Evolutionary conservation across 2,329 filamentous ascomycete species (phyloP).

Genomic region (Claviceps monticola): DNA sequence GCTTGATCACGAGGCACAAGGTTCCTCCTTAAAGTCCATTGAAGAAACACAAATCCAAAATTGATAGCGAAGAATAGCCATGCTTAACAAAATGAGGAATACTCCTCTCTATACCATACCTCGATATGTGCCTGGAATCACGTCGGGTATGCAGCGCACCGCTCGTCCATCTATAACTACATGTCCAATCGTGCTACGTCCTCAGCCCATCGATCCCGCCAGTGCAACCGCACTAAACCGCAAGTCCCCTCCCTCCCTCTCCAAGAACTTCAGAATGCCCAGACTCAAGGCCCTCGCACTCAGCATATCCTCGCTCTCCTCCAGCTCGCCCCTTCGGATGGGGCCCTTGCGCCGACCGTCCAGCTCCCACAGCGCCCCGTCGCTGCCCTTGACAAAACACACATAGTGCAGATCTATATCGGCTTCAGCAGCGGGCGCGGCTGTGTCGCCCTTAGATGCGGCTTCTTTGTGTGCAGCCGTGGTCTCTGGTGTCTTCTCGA

Average conservation of each 20-base stretch:
- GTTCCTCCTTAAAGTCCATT: no score
- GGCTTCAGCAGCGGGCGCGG: conserved; percentile 63
- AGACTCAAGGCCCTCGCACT: conserved; percentile 61
- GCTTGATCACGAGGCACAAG: no score
- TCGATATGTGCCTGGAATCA: not conserved
- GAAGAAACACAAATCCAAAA: no score
- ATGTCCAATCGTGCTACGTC: not conserved
- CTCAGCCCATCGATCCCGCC: conserved; percentile 35
- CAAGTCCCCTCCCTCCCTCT: conserved; percentile 40
- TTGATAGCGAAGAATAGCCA: no score
- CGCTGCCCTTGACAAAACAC: conserved; percentile 68
- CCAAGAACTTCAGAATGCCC: conserved; percentile 46
- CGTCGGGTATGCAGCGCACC: not conserved
- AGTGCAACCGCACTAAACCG: conserved; percentile 45
- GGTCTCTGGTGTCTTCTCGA: conserved; percentile 64
- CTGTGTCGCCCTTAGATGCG: conserved; percentile 63
- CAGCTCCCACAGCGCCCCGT: conserved; percentile 50
- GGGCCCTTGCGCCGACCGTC: conserved; percentile 46
- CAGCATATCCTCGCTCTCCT: conserved; percentile 52
- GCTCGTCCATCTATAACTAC: not conserved
- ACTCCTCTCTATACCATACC: not conserved
- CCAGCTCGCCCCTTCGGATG: conserved; percentile 40
- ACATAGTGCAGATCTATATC: conserved; percentile 92
- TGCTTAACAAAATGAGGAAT: no score
- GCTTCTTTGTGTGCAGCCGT: conserved; percentile 68